phyloP scores from a whole-genome alignment of 2,329 filamentous ascomycete species.

The Amylocarpus encephaloides region DNA sequence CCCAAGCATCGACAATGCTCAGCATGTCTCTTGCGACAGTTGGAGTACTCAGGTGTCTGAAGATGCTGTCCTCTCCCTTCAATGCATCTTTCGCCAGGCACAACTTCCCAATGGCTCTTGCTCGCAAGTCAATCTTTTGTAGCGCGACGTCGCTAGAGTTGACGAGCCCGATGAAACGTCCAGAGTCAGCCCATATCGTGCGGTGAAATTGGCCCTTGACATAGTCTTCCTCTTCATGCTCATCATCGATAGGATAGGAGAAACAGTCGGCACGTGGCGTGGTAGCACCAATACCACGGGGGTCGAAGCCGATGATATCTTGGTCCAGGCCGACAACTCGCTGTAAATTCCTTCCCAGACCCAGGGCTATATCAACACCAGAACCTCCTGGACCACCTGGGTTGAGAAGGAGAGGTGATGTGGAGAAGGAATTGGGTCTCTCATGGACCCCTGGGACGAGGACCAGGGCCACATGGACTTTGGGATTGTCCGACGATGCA shows the following conservation, averaged over 20 bases:
- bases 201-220: conserved; percentile 34
- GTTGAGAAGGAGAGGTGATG: conserved; percentile 33
- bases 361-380: conserved; percentile 8
- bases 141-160: conserved; percentile 43
- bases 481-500: conserved; percentile 24
- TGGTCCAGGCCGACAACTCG: conserved; percentile 41
- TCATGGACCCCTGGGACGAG: conserved; percentile 20
- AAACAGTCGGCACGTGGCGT: conserved; percentile 31
- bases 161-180: conserved; percentile 33
- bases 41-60: conserved; percentile 29
- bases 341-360: conserved; percentile 31
- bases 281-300: conserved; percentile 34
- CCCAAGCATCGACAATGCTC: conserved; percentile 31
- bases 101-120: conserved; percentile 36
- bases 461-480: conserved; percentile 26
- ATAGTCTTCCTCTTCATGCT: conserved; percentile 33
- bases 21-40: conserved; percentile 35
- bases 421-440: conserved; percentile 27
- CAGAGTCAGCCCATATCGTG: conserved; percentile 13
- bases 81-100: conserved; percentile 34
- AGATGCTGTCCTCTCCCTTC: conserved; percentile 26
- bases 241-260: conserved; percentile 30
- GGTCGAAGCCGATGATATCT: conserved; percentile 47
- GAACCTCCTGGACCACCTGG: conserved; percentile 21
- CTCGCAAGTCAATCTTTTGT: conserved; percentile 40